Percentiles rank a stretch among this genome's conserved stretches.
Conservation (phyloP, 306 rosid genomes). For the Inga laurina region DNA sequence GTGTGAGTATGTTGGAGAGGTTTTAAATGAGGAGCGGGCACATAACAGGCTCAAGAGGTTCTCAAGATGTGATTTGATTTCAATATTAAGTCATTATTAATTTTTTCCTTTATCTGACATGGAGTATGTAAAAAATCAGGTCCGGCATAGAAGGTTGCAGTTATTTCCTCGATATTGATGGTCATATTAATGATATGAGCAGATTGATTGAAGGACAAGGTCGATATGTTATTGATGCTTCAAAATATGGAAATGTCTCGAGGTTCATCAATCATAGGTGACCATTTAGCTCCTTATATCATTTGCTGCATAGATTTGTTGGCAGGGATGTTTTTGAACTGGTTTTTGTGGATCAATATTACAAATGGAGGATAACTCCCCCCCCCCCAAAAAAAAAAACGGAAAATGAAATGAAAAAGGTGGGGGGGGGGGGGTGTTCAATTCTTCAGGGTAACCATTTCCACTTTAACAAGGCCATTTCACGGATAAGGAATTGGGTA, state of each 20-base stretch:
- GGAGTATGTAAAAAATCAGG: constrained; percentile 50
- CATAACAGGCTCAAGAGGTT: constrained; percentile 68
- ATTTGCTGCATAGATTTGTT: constrained; percentile 1
- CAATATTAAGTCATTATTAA: neutral
- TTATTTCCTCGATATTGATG: constrained; percentile 63
- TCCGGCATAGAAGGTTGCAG: constrained; percentile 52
- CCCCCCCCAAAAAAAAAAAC: neutral
- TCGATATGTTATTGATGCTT: constrained; percentile 67
- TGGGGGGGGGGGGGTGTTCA: neutral
- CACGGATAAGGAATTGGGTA: neutral
- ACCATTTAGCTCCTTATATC: constrained; percentile 23
- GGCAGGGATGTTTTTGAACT: neutral
- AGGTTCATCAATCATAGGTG: constrained; percentile 97
- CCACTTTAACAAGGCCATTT: neutral
- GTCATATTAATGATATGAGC: constrained; percentile 84
- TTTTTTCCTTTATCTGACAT: constrained; percentile 29
- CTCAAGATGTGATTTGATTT: constrained; percentile 28
- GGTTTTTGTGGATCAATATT: neutral
- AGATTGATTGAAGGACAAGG: constrained; percentile 78
- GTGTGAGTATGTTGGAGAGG: constrained; percentile 92
- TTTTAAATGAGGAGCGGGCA: constrained; percentile 76
- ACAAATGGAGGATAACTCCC: neutral
- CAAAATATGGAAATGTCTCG: constrained; percentile 84
- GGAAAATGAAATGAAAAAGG: too few species aligned
- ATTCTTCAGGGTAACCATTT: neutral